Conservation (phyloP, 345 rosid species). For the Physaria fendleri region DNA sequence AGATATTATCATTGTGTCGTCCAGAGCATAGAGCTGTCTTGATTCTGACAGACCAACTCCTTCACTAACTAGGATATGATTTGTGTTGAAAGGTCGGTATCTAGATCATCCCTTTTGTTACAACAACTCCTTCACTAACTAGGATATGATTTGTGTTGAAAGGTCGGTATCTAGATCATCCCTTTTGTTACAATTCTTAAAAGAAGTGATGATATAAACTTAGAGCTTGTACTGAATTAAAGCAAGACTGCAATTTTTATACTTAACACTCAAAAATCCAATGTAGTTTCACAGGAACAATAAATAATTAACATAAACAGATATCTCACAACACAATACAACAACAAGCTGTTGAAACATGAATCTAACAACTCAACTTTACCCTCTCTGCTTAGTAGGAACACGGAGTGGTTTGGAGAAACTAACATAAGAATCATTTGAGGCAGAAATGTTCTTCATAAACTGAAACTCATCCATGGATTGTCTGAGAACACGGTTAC, state of each 20-base stretch:
- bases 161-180: too few species aligned
- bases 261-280: conserved; percentile 28
- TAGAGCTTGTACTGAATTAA: background rate
- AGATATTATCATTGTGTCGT: too few species aligned
- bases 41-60: too few species aligned
- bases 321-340: conserved; percentile 28
- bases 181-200: too few species aligned
- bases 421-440: conserved; percentile 39
- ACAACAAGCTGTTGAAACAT: conserved; percentile 61
- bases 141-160: too few species aligned
- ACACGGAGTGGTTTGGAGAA: conserved; percentile 47
- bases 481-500: conserved; percentile 50
- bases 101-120: too few species aligned
- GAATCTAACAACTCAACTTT: conserved; percentile 21
- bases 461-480: conserved; percentile 95
- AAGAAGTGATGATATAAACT: background rate
- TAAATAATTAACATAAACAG: conserved; percentile 25
- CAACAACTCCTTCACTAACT: too few species aligned
- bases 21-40: too few species aligned
- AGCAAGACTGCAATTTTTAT: background rate
- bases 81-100: too few species aligned
- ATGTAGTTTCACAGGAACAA: conserved; percentile 6
- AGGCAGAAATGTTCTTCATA: conserved; percentile 37
- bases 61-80: too few species aligned
- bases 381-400: conserved; percentile 30